Evolutionary conservation across 208 protist species (phyloP), one percentile per base, ranked within the genome.

Genomic region (Trypanosoma scelopori): DNA sequence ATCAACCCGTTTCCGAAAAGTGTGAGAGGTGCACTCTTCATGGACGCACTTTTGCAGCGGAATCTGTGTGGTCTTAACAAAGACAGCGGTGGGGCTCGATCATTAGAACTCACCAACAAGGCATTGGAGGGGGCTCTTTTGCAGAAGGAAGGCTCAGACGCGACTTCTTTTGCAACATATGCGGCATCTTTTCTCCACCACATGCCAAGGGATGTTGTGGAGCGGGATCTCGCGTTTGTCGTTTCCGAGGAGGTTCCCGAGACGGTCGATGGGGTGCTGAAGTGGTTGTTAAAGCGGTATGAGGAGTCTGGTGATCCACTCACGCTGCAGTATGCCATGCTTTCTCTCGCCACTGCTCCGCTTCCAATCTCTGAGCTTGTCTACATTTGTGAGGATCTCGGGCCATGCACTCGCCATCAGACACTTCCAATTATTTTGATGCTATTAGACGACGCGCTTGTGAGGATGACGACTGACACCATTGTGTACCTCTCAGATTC

Each of bases 351-450:
- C 39, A 55, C 78, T 22, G 50, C 79, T 5, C 80, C 89, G 4
- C 67, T 95, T 28, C 76, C 85, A 6, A 75, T 84, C 15, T 76
- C 82, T 27, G 89, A 93, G 53, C 69, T 95, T 37, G 71, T 85
- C 37, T 82, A 76, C 60, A 75, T 95, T 18, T 92, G 86, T 62
- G 89, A 95, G 68, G 80, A 85, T 48, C 76, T 95, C 25, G 82
- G 79, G 11, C 73, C 76, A 32, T 92, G 86, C 55, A 65, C 71
- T 25, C 76, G 75, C 35, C 69, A 91, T 50, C 89, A 78, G 13
- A 81, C 85, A 32, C 55, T 92, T 25, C 84, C 84, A 18, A 52
- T 83, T 20, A 62, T 93, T 61, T 65, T 91, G 20, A 66, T 87
- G 67, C 66, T 95, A 51, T 67, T 65, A 9, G 76, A 90, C 52